Evolutionary conservation across 106 monocot genomes (phyloP).

Genomic region (Agapanthus africanus): DNA sequence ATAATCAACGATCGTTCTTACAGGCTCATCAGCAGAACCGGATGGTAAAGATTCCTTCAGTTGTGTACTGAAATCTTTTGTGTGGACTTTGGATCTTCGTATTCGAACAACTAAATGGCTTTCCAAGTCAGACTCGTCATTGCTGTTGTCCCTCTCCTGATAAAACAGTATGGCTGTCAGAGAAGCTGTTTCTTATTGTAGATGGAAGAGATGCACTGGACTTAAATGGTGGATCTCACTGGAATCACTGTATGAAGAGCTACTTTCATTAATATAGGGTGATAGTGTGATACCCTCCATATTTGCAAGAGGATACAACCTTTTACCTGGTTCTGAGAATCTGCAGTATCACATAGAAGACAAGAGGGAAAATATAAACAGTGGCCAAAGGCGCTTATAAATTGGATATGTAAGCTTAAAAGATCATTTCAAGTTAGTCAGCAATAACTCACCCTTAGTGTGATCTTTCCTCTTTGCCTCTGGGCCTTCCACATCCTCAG

Average conservation of each 20-base stretch:
- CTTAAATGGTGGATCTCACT: constrained; percentile 26
- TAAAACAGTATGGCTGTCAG: background rate
- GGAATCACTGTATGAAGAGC: no score
- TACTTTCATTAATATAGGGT: constrained; percentile 21
- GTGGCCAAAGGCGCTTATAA: background rate
- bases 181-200: background rate
- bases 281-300: constrained; percentile 9
- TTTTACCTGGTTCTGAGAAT: constrained; percentile 44
- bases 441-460: constrained; percentile 36
- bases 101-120: constrained; percentile 9
- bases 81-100: constrained; percentile 12
- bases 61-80: constrained; percentile 8
- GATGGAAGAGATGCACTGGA: background rate
- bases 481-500: constrained; percentile 34
- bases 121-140: no score
- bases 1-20: no score
- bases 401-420: constrained; percentile 2
- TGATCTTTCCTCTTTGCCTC: no score
- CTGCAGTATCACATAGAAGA: constrained; percentile 18
- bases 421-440: background rate
- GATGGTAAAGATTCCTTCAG: no score
- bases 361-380: background rate
- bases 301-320: constrained; percentile 17
- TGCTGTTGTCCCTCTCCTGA: constrained; percentile 38
- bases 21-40: no score